phyloP scores from a whole-genome alignment of 2,329 filamentous ascomycete species.

The Calonectria multiphialidica region DNA sequence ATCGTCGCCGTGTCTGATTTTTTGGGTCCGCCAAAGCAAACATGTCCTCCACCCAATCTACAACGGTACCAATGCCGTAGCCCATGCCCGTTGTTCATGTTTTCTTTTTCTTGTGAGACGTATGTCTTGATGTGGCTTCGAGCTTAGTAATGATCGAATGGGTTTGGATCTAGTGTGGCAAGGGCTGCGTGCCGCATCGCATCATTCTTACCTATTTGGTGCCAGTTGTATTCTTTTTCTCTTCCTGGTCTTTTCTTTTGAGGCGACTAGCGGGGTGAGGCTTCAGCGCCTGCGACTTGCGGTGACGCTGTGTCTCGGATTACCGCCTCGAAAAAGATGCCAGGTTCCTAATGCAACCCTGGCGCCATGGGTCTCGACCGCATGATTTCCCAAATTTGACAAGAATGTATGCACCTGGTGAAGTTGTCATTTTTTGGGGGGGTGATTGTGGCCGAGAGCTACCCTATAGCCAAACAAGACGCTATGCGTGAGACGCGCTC shows the following conservation, averaged over 20 bases:
- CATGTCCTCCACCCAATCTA: constrained; percentile 9
- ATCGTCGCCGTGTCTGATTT: constrained; percentile 14
- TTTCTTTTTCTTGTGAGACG: constrained; percentile 20
- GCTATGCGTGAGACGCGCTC: not conserved
- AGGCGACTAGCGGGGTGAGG: not conserved
- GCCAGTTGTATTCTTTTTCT: not conserved
- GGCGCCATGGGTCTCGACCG: not conserved
- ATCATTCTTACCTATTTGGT: not conserved
- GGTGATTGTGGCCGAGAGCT: not conserved
- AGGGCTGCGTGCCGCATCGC: constrained; percentile 1
- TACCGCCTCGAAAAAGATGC: not conserved
- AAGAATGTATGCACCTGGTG: not conserved
- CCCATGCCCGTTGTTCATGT: not conserved
- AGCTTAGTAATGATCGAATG: not conserved
- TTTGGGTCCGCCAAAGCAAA: constrained; percentile 21
- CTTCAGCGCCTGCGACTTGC: not conserved
- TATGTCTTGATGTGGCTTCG: not conserved
- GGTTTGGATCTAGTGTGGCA: not conserved
- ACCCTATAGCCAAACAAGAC: not conserved
- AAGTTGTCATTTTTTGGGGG: not conserved
- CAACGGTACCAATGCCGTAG: not conserved
- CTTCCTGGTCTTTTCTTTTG: not conserved
- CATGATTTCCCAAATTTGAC: not conserved
- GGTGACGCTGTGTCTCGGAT: constrained; percentile 2
- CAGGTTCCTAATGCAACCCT: not conserved